Base-by-base conservation (phyloP, 2,329 filamentous ascomycete genomes). In the Lojkania enalia region DNA sequence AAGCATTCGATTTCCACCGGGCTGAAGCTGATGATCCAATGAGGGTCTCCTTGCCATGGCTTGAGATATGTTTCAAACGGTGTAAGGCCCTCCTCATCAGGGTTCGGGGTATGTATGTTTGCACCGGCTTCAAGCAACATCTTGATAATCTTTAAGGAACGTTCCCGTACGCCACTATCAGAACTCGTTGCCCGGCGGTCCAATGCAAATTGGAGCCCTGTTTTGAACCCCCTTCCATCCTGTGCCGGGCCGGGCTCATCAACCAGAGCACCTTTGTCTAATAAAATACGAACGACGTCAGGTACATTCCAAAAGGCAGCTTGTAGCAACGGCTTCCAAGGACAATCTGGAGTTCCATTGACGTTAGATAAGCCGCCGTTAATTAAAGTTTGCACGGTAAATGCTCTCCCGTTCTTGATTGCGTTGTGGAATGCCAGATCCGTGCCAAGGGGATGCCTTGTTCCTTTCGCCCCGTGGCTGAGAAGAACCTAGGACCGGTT, bases 401-500 rank as follows among this genome's bases (percentile, higher is more conserved):
- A 59, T 2, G 48, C 39, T 3, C 64, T 51, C 14, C 58, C 60
- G 21, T 69, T 69, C 33, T 61, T 67, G 33, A 68, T 69, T 3
- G 65, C 66, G 43, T 68, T 70, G 27, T 68, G 59, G 5, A 70
- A 46, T 1, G 66, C 58, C 9, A 67, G 44, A 27, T 68, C 64
- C 4, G 55, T 65, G 1, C 65, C 65, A 4, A 62, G 50, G 2
- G 65, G 65, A 35, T 68, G 60, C 13, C 42, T 57, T 3, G 64
- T 60, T 19, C 64, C 57, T 42, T 52, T 66, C 3, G 54, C 64
- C n/a, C 58, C 58, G 39, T 66, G 53, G 0, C 55, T 48, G 13
- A 64, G 9, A 1, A 69, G 35, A n/a, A n/a, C n/a, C n/a, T n/a
- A n/a, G n/a, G n/a, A n/a, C n/a, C n/a, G n/a, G n/a, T n/a, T n/a